phyloP scores from a whole-genome alignment of 805 yeast genomes.

The Kodamaea hsintzibuensis region DNA sequence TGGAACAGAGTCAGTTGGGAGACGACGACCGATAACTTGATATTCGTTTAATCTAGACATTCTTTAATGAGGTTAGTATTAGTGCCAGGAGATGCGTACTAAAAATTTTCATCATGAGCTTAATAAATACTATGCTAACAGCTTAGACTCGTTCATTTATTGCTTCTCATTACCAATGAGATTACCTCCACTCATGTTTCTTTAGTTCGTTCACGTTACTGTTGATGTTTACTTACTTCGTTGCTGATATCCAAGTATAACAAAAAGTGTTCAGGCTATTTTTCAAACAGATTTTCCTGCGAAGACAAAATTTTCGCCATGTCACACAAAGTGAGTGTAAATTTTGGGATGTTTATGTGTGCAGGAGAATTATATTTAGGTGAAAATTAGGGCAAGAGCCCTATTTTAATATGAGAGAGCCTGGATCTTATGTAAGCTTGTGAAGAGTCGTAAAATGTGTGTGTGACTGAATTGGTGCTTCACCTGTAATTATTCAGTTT shows the following conservation, averaged over 20 bases:
- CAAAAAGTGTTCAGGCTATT: conserved; percentile 4
- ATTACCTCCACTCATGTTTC: neutral
- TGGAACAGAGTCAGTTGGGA: conserved; percentile 98
- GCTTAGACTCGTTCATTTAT: neutral
- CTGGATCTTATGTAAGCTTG: too few species aligned
- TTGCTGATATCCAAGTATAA: conserved; percentile 8
- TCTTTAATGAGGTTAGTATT: conserved; percentile 14
- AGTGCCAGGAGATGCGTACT: neutral
- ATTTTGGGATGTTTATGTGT: neutral
- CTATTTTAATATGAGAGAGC: too few species aligned
- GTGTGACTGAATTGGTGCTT: too few species aligned
- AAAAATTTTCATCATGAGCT: neutral
- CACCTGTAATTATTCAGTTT: too few species aligned
- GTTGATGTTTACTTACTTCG: conserved; percentile 9
- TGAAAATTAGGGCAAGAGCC: too few species aligned
- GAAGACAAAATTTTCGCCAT: conserved; percentile 2
- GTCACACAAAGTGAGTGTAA: neutral
- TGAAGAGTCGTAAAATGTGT: too few species aligned
- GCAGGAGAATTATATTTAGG: conserved; percentile 2
- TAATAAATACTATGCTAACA: neutral
- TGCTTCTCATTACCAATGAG: neutral
- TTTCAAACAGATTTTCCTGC: conserved; percentile 1
- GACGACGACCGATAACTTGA: conserved; percentile 99
- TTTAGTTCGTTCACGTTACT: neutral
- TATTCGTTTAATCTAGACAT: conserved; percentile 98